Conservation (phyloP, 2,329 filamentous ascomycete species). For the Aspergillus viridinutans region DNA sequence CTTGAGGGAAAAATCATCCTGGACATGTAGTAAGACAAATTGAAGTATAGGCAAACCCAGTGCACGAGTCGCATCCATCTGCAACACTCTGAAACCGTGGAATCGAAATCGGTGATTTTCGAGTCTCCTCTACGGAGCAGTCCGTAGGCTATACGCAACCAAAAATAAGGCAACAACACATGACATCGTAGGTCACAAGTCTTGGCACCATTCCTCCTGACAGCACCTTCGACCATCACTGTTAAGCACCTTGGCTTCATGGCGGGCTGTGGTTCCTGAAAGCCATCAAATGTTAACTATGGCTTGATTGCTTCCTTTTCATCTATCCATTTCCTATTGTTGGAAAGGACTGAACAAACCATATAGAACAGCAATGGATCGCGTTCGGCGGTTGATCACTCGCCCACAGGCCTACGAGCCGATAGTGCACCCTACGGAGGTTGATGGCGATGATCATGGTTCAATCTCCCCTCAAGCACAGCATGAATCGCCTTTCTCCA, state of each 20-base stretch:
- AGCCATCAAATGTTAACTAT: neutral
- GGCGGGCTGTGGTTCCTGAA: neutral
- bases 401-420: constrained; percentile 28
- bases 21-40: neutral
- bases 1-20: neutral
- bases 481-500: constrained; percentile 59
- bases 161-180: neutral
- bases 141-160: no score
- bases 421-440: constrained; percentile 23
- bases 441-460: constrained; percentile 28
- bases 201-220: neutral
- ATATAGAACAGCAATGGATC: constrained; percentile 24
- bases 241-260: neutral
- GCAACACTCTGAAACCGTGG: neutral
- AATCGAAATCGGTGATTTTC: neutral
- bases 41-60: neutral
- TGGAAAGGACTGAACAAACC: neutral
- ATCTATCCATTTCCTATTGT: neutral
- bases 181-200: neutral
- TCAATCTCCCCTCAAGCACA: constrained; percentile 8
- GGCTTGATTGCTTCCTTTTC: constrained; percentile 3
- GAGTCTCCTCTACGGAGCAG: no score
- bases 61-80: no score
- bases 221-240: neutral
- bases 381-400: constrained; percentile 31